Base-by-base conservation (phyloP, 2,329 filamentous ascomycete genomes). In the Cladosporium sp. region DNA sequence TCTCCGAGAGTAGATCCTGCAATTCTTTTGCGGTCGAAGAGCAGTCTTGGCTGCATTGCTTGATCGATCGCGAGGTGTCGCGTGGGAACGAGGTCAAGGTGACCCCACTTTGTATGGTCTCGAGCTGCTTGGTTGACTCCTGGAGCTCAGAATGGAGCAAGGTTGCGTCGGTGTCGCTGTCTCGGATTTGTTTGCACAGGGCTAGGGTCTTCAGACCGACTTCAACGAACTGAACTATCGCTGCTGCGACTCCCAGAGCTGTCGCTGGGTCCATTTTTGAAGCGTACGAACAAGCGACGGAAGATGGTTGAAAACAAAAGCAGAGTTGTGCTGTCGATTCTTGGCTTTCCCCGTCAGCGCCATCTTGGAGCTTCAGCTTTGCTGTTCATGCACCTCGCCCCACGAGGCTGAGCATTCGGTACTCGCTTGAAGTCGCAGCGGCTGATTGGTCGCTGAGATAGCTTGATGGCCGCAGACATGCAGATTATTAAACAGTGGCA, bases 161-260 rank as follows among this genome's bases (percentile, higher is more conserved):
- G 3, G 41, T 59, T 1, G 38, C n/a, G 36, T 28, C 54, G 3
- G 0, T 47, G 0, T 41, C 51, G 30, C 63, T 65, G 55, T 65
- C 63, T n/a, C 63, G 63, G 24, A 65, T 65, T n/a, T 65, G 8
- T 30, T 65, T 65, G 54, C 54, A 65, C 1, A 65, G n/a, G 1
- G 15, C 18, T 18, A 65, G 3, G 7, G 63, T 24, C 24, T 24
- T 24, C 24, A 24, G n/a, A n/a, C n/a, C n/a, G n/a, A n/a, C n/a
- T n/a, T n/a, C n/a, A n/a, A n/a, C n/a, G n/a, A n/a, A n/a, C n/a
- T n/a, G n/a, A n/a, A n/a, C n/a, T n/a, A n/a, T n/a, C n/a, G n/a
- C n/a, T n/a, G n/a, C n/a, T n/a, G n/a, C n/a, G n/a, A n/a, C n/a
- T n/a, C n/a, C n/a, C n/a, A n/a, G n/a, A n/a, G n/a, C n/a, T n/a